Evolutionary conservation across 2,329 filamentous ascomycete genomes (phyloP).

Genomic region (Alternaria gaisen): DNA sequence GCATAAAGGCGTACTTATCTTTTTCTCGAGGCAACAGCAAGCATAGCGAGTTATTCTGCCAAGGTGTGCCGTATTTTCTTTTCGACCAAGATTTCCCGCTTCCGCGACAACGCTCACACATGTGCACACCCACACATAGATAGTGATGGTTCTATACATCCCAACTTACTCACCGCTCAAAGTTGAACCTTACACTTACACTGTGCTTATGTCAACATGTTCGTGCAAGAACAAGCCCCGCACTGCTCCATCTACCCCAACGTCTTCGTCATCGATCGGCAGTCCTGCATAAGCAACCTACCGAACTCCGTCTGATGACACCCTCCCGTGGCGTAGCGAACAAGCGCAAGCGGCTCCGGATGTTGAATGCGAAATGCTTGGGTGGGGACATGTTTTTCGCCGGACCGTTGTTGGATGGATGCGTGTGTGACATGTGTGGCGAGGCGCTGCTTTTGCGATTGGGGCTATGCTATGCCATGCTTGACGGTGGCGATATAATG

Average conservation of each 20-base stretch:
- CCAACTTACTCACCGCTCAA: constrained; percentile 1
- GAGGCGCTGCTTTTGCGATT: neutral
- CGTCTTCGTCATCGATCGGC: constrained; percentile 6
- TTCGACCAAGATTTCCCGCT: constrained; percentile 1
- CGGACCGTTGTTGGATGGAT: neutral
- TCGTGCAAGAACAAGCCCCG: constrained; percentile 1
- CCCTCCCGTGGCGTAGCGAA: neutral
- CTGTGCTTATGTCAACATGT: constrained; percentile 4
- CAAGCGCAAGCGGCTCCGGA: constrained; percentile 3
- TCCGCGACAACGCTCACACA: constrained; percentile 4
- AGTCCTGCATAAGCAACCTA: neutral
- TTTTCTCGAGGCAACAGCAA: neutral
- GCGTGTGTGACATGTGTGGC: constrained; percentile 1
- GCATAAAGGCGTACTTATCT: neutral
- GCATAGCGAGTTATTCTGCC: neutral
- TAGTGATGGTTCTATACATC: neutral
- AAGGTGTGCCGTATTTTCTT: neutral
- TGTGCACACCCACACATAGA: neutral
- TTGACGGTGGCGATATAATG: neutral
- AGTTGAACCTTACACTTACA: neutral
- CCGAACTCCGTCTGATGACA: constrained; percentile 3
- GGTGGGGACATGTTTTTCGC: neutral
- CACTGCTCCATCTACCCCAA: constrained; percentile 3
- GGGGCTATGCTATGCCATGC: neutral
- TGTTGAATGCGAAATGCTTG: neutral